Evolutionary conservation across 2,329 filamentous ascomycete genomes (phyloP).

Genomic region (Lasiodiplodia citricola): DNA sequence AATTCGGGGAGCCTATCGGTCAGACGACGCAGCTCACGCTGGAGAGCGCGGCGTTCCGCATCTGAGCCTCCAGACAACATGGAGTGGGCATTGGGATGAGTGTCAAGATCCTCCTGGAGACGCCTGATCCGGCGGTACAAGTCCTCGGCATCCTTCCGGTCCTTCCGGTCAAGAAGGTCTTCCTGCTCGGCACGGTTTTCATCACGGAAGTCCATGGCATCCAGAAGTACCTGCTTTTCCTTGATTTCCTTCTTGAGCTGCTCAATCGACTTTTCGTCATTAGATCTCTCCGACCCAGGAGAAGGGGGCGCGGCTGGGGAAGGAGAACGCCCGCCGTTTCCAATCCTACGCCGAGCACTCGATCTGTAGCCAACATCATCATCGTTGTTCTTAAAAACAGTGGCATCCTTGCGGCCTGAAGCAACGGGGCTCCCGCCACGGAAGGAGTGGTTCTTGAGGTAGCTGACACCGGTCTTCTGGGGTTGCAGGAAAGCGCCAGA

Average conservation of each 20-base stretch:
- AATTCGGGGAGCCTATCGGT: constrained; percentile 91
- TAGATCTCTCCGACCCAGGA: constrained; percentile 63
- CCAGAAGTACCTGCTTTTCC: constrained; percentile 91
- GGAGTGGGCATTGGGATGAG: constrained; percentile 76
- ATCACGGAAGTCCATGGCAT: constrained; percentile 95
- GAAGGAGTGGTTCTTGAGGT: constrained; percentile 95
- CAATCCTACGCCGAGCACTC: constrained; percentile 85
- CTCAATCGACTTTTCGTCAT: constrained; percentile 83
- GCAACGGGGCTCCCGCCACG: constrained; percentile 65
- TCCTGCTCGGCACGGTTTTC: constrained; percentile 90
- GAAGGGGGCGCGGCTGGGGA: constrained; percentile 71
- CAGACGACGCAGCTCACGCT: constrained; percentile 85
- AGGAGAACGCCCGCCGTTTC: constrained; percentile 70
- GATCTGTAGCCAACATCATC: constrained; percentile 89
- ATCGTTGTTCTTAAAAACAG: constrained; percentile 95
- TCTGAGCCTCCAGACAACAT: constrained; percentile 60
- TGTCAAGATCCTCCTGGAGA: constrained; percentile 92
- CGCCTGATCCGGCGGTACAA: constrained; percentile 90
- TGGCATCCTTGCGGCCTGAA: constrained; percentile 84
- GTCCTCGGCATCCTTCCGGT: constrained; percentile 90
- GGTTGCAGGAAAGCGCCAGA: constrained; percentile 89
- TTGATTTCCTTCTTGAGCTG: constrained; percentile 90
- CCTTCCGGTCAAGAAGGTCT: constrained; percentile 85
- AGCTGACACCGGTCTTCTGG: constrained; percentile 97
- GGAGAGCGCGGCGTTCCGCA: constrained; percentile 82